phyloP scores from a whole-genome alignment of 176 grass and related monocot species.

The Microstegium vimineum region DNA sequence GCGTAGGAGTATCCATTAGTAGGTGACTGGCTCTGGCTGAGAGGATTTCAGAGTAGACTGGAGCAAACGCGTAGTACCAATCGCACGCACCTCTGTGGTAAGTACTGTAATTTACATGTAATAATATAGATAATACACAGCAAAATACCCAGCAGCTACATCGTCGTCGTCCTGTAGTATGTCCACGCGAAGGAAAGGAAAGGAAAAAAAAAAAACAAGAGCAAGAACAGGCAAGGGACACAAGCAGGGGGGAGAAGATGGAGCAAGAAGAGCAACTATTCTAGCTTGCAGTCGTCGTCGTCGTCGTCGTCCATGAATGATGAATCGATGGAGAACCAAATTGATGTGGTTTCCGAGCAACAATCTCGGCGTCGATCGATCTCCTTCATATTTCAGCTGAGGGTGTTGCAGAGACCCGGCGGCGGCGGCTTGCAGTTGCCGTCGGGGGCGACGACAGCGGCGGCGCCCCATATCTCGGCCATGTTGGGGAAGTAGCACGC shows the following conservation, averaged over 20 bases:
- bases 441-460: background rate
- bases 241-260: background rate
- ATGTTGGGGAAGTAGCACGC: conserved; percentile 54
- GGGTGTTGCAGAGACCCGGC: conserved; percentile 30
- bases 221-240: background rate
- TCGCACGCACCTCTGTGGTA: background rate
- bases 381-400: conserved; percentile 12
- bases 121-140: background rate
- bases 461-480: conserved; percentile 39
- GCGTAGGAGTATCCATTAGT: background rate
- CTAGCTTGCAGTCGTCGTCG: background rate
- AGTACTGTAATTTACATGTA: conserved; percentile 26
- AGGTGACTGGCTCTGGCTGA: background rate
- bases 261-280: background rate
- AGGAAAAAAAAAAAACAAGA: accelerated
- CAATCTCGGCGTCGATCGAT: background rate
- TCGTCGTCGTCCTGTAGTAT: background rate
- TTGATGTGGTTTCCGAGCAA: background rate
- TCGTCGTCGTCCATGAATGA: background rate
- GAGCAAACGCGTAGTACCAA: background rate
- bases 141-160: background rate
- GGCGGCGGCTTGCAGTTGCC: conserved; percentile 4
- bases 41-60: background rate
- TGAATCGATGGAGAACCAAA: conserved; percentile 12
- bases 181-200: background rate